Evolutionary conservation across 2,329 filamentous ascomycete species (phyloP).

Genomic region (Claviceps digitariae): DNA sequence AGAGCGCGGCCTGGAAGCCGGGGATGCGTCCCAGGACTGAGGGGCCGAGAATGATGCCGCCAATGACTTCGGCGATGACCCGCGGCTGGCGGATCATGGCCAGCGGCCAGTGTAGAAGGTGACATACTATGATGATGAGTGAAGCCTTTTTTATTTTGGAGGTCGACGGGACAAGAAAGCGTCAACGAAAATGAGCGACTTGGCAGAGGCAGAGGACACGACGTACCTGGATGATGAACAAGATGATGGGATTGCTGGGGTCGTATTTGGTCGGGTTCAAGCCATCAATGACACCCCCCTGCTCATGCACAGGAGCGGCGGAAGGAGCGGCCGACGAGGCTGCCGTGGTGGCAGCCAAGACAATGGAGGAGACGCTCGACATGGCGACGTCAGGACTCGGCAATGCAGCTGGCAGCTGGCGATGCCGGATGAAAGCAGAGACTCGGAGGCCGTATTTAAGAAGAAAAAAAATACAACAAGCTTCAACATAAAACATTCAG

Average conservation of each 20-base stretch:
- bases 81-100: constrained; percentile 66
- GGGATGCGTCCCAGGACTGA: constrained; percentile 81
- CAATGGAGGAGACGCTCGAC: constrained; percentile 6
- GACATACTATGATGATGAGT: constrained; percentile 36
- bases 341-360: constrained; percentile 11
- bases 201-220: too few species aligned
- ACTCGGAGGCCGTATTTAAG: neutral
- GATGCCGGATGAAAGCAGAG: neutral
- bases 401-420: neutral
- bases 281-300: constrained; percentile 56
- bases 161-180: neutral
- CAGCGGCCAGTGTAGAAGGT: constrained; percentile 56
- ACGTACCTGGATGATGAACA: constrained; percentile 60
- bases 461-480: neutral
- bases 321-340: constrained; percentile 16
- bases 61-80: constrained; percentile 74
- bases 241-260: constrained; percentile 55
- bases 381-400: neutral
- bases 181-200: neutral
- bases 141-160: constrained; percentile 17
- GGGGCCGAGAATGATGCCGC: constrained; percentile 73
- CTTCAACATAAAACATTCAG: neutral
- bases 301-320: constrained; percentile 20
- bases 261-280: constrained; percentile 56
- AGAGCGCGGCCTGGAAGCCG: constrained; percentile 62